A percentile compares a stretch with the other conserved stretches of the same genome.
Evolutionary conservation across 2,329 filamentous ascomycete species (phyloP).

Genomic region (Elsinoe ampelina): DNA sequence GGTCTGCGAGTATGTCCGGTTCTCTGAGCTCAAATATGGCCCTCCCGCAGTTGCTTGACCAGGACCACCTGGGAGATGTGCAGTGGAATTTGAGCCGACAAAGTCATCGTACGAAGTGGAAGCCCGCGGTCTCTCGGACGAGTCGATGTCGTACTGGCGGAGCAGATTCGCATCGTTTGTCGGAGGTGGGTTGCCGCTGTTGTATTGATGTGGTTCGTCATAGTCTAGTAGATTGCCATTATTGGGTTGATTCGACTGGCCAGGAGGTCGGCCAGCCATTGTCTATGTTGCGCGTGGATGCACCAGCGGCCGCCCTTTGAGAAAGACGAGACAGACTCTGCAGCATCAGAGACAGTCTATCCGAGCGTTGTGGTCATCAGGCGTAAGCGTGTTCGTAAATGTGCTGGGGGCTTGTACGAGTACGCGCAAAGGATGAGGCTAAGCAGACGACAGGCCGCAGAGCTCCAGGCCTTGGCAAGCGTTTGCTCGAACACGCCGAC

Average conservation of each 20-base stretch:
- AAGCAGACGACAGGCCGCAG: conserved; percentile 7
- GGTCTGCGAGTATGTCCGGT: conserved; percentile 57
- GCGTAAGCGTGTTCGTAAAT: background rate
- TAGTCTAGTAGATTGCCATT: conserved; percentile 60
- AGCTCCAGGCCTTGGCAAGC: conserved; percentile 7
- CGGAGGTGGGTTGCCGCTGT: conserved; percentile 65
- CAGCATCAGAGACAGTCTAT: conserved; percentile 8
- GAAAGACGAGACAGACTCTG: conserved; percentile 14
- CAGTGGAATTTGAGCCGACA: conserved; percentile 53
- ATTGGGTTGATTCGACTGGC: conserved; percentile 38
- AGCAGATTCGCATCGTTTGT: conserved; percentile 73
- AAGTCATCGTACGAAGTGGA: conserved; percentile 95
- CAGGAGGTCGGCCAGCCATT: conserved; percentile 48
- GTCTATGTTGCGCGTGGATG: conserved; percentile 19
- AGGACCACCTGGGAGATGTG: conserved; percentile 37
- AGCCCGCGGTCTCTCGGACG: conserved; percentile 55
- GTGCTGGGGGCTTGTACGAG: conserved; percentile 1
- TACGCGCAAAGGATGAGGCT: conserved; percentile 4
- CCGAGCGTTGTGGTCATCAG: background rate
- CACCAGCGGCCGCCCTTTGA: background rate
- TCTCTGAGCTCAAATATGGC: conserved; percentile 31
- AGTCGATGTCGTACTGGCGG: conserved; percentile 62
- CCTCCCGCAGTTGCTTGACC: conserved; percentile 31
- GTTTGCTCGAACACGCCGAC: conserved; percentile 8
- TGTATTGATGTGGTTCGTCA: conserved; percentile 60